Percentiles rank a stretch among this genome's conserved stretches.
phyloP scores from a whole-genome alignment of 768 basidiomycete species.

The Kwoniella pini region DNA sequence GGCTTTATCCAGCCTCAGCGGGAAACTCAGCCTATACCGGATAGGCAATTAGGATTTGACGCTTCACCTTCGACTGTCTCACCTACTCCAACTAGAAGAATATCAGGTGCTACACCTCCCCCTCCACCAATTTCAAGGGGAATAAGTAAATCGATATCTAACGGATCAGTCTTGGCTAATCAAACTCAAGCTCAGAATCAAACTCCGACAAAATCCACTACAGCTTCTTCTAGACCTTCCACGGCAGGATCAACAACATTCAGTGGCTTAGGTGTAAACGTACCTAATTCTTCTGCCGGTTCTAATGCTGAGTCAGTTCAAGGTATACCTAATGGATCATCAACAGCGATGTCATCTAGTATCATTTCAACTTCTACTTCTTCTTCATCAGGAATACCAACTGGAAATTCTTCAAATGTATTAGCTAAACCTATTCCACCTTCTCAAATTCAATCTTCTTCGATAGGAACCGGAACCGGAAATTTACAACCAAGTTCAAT shows the following conservation, averaged over 20 bases:
- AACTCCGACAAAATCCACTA: background rate
- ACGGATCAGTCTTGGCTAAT: background rate
- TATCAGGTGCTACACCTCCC: slow-evolving; percentile 3
- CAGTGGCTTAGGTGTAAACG: slow-evolving; percentile 26
- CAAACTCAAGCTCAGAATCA: background rate
- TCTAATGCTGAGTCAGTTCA: slow-evolving; percentile 20
- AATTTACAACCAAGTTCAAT: slow-evolving; percentile 5
- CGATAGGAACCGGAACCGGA: background rate
- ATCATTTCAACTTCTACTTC: slow-evolving; percentile 3
- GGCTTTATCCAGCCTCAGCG: background rate
- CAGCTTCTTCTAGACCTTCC: slow-evolving; percentile 5
- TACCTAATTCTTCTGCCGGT: slow-evolving; percentile 17
- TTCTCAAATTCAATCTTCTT: background rate
- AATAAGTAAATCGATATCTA: slow-evolving; percentile 2
- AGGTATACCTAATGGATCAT: slow-evolving; percentile 22
- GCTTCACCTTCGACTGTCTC: background rate
- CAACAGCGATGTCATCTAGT: slow-evolving; percentile 25
- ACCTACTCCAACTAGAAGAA: background rate
- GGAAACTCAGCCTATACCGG: background rate
- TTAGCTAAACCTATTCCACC: slow-evolving; percentile 5
- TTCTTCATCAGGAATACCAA: background rate
- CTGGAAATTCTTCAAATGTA: background rate
- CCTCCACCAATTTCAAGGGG: background rate
- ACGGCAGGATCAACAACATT: slow-evolving; percentile 19
- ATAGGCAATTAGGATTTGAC: slow-evolving; percentile 6